Conservation (phyloP, 306 rosid species). For the Purshia tridentata region DNA sequence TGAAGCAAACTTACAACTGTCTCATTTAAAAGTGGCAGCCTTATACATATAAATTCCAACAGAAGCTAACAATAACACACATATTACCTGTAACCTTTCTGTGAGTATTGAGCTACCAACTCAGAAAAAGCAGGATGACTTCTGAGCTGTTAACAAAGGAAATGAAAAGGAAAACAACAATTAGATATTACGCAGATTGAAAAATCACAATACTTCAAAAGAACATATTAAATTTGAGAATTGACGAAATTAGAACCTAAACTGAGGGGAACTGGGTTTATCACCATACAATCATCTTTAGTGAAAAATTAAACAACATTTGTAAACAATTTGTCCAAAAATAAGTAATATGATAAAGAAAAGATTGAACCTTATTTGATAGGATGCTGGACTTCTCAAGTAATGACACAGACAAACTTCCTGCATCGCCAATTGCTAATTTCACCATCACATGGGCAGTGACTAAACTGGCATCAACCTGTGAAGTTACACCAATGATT, state of each 20-base stretch:
- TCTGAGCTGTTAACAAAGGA: slow-evolving; percentile 59
- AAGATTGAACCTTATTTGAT: slow-evolving; percentile 54
- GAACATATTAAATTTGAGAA: not conserved
- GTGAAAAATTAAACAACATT: not conserved
- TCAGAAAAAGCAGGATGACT: slow-evolving; percentile 79
- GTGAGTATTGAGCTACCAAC: slow-evolving; percentile 68
- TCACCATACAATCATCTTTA: not conserved
- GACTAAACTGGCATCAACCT: slow-evolving; percentile 80
- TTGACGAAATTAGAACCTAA: not conserved
- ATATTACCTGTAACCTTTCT: slow-evolving; percentile 77
- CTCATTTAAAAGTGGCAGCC: not conserved
- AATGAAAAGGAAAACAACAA: not conserved
- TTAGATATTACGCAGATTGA: not conserved
- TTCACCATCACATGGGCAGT: slow-evolving; percentile 72
- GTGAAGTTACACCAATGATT: slow-evolving; percentile 29
- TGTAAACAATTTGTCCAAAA: not conserved
- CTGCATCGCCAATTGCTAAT: slow-evolving; percentile 51
- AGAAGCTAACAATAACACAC: not conserved
- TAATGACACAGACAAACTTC: slow-evolving; percentile 76
- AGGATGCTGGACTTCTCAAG: slow-evolving; percentile 61
- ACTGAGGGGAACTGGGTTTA: not conserved
- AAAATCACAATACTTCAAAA: not conserved
- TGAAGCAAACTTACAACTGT: not conserved
- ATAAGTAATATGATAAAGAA: not conserved
- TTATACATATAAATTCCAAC: not conserved